Evolutionary conservation across 495 filamentous ascomycete species (phyloP).

Genomic region (Chaetomium cochliodes): DNA sequence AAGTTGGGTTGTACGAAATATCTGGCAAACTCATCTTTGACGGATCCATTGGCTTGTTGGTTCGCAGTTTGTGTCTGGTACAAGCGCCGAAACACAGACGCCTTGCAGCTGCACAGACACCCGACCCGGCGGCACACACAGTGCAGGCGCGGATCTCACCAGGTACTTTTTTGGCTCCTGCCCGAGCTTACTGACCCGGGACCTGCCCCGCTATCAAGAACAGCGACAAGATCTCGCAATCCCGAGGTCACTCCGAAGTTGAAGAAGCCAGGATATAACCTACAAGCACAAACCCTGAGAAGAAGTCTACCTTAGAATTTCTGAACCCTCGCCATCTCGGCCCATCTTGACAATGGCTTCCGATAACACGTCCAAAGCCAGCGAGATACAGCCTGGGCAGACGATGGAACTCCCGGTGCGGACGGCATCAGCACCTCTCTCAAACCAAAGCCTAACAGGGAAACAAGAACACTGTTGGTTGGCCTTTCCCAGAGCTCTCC

Average conservation of each 20-base stretch:
- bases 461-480: slow-evolving; percentile 93
- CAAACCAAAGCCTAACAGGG: slow-evolving; percentile 64
- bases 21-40: background rate
- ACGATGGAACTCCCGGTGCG: slow-evolving; percentile 24
- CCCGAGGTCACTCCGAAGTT: background rate
- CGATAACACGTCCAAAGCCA: background rate
- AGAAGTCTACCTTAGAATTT: background rate
- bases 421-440: slow-evolving; percentile 18
- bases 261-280: background rate
- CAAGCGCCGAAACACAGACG: slow-evolving; percentile 6
- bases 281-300: background rate
- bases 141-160: background rate
- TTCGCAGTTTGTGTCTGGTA: background rate
- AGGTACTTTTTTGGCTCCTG: background rate
- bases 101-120: background rate
- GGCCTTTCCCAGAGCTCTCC: background rate
- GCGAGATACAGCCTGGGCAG: slow-evolving; percentile 20
- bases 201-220: slow-evolving; percentile 8
- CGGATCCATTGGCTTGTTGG: background rate
- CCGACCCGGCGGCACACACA: background rate
- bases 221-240: background rate
- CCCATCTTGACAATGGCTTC: slow-evolving; percentile 13
- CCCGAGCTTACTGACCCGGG: background rate
- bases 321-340: background rate
- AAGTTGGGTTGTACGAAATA: background rate